Conservation (phyloP, 805 yeast genomes). For the Cyberlindnera samutprakarnensis region DNA sequence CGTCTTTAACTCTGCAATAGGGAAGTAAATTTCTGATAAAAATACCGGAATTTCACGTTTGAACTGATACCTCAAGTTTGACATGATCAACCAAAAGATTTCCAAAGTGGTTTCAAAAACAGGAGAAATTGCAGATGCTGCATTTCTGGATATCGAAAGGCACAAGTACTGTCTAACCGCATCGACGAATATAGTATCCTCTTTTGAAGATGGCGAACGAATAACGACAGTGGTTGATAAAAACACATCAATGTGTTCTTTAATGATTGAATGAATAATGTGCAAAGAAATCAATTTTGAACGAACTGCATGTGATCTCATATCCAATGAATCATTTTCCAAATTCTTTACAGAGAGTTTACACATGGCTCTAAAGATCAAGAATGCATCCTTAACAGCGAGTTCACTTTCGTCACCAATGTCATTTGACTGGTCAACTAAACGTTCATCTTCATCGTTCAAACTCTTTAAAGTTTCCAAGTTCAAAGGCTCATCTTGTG, state of each 20-base stretch:
- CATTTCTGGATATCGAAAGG: conserved; percentile 78
- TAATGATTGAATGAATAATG: conserved; percentile 76
- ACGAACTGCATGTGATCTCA: conserved; percentile 88
- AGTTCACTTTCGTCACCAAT: conserved; percentile 53
- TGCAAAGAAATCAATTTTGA: conserved; percentile 86
- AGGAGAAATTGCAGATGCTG: conserved; percentile 85
- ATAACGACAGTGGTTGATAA: conserved; percentile 50
- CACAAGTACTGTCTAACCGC: conserved; percentile 82
- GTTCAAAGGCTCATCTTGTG: conserved; percentile 37
- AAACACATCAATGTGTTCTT: conserved; percentile 80
- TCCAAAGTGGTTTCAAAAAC: conserved; percentile 89
- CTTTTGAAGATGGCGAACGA: conserved; percentile 40
- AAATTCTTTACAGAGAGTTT: conserved; percentile 80
- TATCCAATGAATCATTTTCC: conserved; percentile 69
- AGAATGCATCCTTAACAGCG: conserved; percentile 82
- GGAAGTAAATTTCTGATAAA: conserved; percentile 87
- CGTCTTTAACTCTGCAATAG: conserved; percentile 85
- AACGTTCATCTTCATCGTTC: conserved; percentile 47
- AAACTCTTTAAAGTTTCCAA: conserved; percentile 52
- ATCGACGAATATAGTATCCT: conserved; percentile 58
- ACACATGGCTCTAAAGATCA: conserved; percentile 91
- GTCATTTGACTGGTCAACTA: conserved; percentile 41
- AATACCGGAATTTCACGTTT: conserved; percentile 92
- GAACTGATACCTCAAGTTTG: conserved; percentile 79
- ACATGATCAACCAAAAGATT: conserved; percentile 83